Conservation (phyloP, 208 protist species). For the Acanthamoeba healyi region DNA sequence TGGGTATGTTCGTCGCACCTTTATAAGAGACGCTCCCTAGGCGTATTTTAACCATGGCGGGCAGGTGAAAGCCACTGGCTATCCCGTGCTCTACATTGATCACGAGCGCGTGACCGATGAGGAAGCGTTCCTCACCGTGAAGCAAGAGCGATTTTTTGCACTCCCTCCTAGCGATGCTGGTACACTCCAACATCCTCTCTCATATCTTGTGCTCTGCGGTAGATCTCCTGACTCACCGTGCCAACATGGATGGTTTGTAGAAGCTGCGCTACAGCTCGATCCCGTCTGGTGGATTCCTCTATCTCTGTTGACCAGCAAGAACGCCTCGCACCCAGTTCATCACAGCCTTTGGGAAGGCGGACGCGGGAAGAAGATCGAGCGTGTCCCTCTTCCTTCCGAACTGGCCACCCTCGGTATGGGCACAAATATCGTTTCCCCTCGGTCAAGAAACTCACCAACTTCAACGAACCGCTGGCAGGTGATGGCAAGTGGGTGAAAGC, state of each 20-base stretch:
- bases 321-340: not conserved
- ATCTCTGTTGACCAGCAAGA: constrained; percentile 62
- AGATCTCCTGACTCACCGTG: too few species aligned
- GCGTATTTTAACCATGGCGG: not conserved
- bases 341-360: constrained; percentile 67
- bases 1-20: not conserved
- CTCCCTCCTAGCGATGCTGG: not conserved
- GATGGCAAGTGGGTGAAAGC: constrained; percentile 51
- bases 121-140: constrained; percentile 36
- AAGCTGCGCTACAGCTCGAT: not conserved
- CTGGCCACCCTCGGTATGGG: not conserved
- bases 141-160: constrained; percentile 47
- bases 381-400: constrained; percentile 18
- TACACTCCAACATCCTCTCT: not conserved
- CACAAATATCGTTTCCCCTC: not conserved
- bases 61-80: constrained; percentile 58
- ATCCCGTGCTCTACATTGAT: constrained; percentile 38
- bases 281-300: constrained; percentile 59
- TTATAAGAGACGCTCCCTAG: not conserved
- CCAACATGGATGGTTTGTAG: not conserved
- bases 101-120: not conserved
- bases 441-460: too few species aligned
- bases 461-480: not conserved
- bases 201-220: too few species aligned
- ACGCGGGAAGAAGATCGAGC: constrained; percentile 7